These are phyloP conservation scores for Thozetella sp. DNA, from an alignment of 495 filamentous ascomycete species.

Conservation along the genomic window DNA sequence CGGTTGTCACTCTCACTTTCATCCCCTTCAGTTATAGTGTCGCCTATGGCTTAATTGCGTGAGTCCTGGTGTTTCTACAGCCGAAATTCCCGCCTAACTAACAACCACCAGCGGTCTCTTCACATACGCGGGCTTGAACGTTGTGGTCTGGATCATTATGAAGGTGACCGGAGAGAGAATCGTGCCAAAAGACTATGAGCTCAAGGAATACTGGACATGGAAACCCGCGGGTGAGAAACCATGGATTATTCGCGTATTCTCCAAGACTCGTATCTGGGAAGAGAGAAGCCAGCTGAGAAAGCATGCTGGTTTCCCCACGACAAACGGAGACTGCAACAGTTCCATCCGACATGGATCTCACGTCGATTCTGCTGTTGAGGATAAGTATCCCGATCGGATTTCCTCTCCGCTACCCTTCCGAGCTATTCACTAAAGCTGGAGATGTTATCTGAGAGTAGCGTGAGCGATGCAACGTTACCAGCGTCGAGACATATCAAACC, in stretches of 20 bases:
- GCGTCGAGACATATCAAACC: too few relatives aligned
- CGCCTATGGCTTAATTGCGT: conserved; percentile 78
- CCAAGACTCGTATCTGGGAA: conserved; percentile 12
- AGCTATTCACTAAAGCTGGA: not conserved
- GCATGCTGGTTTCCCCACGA: conserved; percentile 8
- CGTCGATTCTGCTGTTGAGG: not conserved
- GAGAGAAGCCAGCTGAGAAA: conserved; percentile 5
- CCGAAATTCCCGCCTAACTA: conserved; percentile 12
- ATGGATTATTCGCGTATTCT: conserved; percentile 28
- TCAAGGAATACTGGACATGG: conserved; percentile 78
- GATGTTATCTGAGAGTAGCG: too few relatives aligned
- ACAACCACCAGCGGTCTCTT: conserved; percentile 59
- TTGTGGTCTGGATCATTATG: conserved; percentile 55
- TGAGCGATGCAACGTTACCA: too few relatives aligned
- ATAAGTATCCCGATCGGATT: conserved; percentile 1
- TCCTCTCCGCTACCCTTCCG: conserved; percentile 1
- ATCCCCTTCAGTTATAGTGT: conserved; percentile 86
- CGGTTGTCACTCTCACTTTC: conserved; percentile 76
- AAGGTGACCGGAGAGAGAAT: conserved; percentile 60
- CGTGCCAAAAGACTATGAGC: conserved; percentile 69
- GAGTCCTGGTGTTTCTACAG: conserved; percentile 15
- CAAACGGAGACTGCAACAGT: conserved; percentile 6
- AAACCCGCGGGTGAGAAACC: conserved; percentile 33
- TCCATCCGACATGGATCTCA: not conserved
- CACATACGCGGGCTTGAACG: conserved; percentile 71